Evolutionary conservation across 23 red algal species (phyloP).

Genomic region (Gracilaria gracilis): DNA sequence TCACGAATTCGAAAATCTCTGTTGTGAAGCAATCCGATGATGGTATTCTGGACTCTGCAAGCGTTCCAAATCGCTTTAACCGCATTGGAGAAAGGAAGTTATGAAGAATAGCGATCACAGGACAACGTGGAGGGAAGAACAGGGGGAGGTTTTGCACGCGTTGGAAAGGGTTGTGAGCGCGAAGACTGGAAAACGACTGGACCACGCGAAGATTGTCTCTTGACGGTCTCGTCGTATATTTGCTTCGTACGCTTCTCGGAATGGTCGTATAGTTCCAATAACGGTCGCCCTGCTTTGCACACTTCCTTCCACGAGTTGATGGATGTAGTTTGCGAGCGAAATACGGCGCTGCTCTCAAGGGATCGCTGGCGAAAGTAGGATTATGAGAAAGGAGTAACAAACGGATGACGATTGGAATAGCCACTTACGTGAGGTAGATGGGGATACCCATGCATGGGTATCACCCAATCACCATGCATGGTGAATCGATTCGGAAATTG

Average conservation of each 20-base stretch:
- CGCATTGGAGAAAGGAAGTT: slow-evolving; percentile 26
- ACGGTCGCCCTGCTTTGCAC: slow-evolving; percentile 14
- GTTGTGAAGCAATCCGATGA: slow-evolving; percentile 37
- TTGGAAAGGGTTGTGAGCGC: slow-evolving; percentile 16
- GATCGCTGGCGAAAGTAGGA: slow-evolving; percentile 17
- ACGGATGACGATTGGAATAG: slow-evolving; percentile 34
- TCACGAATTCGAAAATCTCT: slow-evolving; percentile 38
- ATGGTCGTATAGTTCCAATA: slow-evolving; percentile 34
- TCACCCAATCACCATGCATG: too few species aligned
- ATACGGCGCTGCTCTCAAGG: slow-evolving; percentile 32
- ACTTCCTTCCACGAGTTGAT: slow-evolving; percentile 20
- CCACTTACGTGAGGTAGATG: slow-evolving; percentile 26
- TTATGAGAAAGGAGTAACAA: slow-evolving; percentile 35
- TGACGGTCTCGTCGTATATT: slow-evolving; percentile 20
- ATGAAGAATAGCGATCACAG: slow-evolving; percentile 20
- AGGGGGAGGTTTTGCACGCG: slow-evolving; percentile 17
- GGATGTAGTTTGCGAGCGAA: neutral
- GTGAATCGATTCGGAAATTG: slow-evolving; percentile 15
- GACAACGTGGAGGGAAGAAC: slow-evolving; percentile 12
- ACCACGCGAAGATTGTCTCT: slow-evolving; percentile 24
- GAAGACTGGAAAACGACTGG: slow-evolving; percentile 9
- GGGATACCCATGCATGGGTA: too few species aligned
- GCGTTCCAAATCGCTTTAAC: slow-evolving; percentile 37
- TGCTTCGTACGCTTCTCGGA: slow-evolving; percentile 33
- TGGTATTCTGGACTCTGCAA: slow-evolving; percentile 36